Evolutionary conservation across 306 rosid species (phyloP).

Genomic region (Cyclanthera cordifolia): DNA sequence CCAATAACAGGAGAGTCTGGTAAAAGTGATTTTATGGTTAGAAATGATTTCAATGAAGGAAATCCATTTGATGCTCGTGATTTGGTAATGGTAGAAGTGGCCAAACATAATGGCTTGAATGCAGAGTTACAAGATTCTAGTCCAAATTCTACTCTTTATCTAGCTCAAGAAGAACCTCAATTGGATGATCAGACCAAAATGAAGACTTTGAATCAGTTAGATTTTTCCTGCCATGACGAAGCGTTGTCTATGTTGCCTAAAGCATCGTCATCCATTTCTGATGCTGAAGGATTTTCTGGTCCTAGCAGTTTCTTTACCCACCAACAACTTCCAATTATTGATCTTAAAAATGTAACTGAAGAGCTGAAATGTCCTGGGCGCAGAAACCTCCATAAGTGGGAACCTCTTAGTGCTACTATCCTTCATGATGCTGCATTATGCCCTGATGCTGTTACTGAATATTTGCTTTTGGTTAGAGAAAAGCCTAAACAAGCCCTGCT

Average conservation of each 20-base stretch:
- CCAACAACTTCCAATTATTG: slow-evolving; percentile 15
- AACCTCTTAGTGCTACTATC: slow-evolving; percentile 18
- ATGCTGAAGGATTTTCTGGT: slow-evolving; percentile 19
- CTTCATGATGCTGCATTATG: slow-evolving; percentile 25
- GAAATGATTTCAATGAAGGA: slow-evolving; percentile 7
- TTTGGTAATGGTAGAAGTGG: slow-evolving; percentile 5
- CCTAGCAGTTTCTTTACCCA: slow-evolving; percentile 4
- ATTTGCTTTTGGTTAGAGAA: not conserved
- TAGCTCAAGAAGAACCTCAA: slow-evolving; percentile 13
- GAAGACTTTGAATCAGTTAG: slow-evolving; percentile 4
- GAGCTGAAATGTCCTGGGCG: slow-evolving; percentile 4
- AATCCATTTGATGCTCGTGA: slow-evolving; percentile 13
- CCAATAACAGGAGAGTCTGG: not conserved
- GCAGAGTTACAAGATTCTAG: not conserved
- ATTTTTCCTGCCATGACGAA: slow-evolving; percentile 7
- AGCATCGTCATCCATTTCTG: not conserved
- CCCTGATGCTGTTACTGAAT: slow-evolving; percentile 36
- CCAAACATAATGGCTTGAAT: not conserved
- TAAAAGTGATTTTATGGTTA: slow-evolving; percentile 10
- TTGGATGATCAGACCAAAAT: slow-evolving; percentile 10
- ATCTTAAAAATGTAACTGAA: not conserved
- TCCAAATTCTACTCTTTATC: slow-evolving; percentile 5
- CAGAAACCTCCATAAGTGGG: slow-evolving; percentile 15
- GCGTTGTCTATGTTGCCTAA: slow-evolving; percentile 20
- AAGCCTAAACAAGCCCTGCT: not conserved